Conservation (phyloP, 306 rosid genomes). For the Trifolium repens region DNA sequence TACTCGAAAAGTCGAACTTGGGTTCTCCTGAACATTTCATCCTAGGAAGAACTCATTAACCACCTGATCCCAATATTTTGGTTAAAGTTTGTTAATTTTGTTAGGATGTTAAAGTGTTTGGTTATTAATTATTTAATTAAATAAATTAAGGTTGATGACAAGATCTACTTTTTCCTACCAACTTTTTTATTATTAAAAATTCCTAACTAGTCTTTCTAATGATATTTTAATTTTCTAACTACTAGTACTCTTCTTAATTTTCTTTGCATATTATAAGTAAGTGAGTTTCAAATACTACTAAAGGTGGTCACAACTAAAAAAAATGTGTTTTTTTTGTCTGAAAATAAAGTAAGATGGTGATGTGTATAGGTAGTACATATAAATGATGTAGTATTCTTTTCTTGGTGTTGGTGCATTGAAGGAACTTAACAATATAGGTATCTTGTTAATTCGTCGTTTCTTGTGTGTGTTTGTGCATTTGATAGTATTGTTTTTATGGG, state of each 20-base stretch:
- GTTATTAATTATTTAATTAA: not conserved
- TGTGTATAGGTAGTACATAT: conserved; percentile 28
- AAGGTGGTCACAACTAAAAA: conserved; percentile 22
- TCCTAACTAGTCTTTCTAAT: conserved; percentile 1
- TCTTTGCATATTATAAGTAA: not conserved
- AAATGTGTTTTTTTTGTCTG: conserved; percentile 34
- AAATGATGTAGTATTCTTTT: conserved; percentile 6
- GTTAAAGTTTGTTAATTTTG: conserved; percentile 31
- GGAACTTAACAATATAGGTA: conserved; percentile 41
- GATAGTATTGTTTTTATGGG: conserved; percentile 35
- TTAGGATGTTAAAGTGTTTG: not conserved
- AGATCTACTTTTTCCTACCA: not conserved
- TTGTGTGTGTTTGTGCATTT: conserved; percentile 13
- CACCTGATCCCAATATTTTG: too few species aligned
- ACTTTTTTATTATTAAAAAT: not conserved
- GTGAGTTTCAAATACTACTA: not conserved
- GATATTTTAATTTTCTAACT: conserved; percentile 15
- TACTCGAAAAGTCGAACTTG: too few species aligned
- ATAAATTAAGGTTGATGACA: conserved; percentile 28
- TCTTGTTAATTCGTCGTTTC: conserved; percentile 33
- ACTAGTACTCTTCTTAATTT: not conserved
- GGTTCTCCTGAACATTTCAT: too few species aligned
- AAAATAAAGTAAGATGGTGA: conserved; percentile 12
- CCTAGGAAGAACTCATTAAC: too few species aligned
- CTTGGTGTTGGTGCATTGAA: conserved; percentile 44